Evolutionary conservation across 805 yeast species (phyloP), one percentile per base, ranked within the genome.

Genomic region (Myxozyma kluyveri): DNA sequence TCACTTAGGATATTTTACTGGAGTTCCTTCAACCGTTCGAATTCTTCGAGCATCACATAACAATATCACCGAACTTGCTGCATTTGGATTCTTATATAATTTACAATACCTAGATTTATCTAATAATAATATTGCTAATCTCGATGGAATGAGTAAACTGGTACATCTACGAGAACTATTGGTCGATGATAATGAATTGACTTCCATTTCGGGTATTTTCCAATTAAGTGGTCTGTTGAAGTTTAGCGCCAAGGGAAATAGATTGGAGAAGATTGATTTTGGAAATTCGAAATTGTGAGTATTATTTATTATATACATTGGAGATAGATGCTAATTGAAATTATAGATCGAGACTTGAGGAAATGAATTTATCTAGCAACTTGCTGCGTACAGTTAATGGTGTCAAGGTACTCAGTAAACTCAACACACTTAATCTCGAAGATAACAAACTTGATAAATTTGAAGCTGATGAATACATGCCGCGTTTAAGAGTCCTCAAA

Each of bases 51-150:
- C 74, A 12, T 61, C 73, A 3, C 50, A 62, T 31, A 78, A 78
- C 59, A 49, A 53, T 9, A 58, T 79, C 17, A 72, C 68, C 18
- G 72, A 73, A 49, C 61, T 75, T 45, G 72, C 78, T 2, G 70
- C 79, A 3, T 76, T 77, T 58, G 62, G 67, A 37, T 65, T 68
- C 29, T 69, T 73, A 54, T 63, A 57, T n/a, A 75, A 76, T 50
- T 64, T 79, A 22, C 79, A 75, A 50, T 58, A 62, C 18, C 65
- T 79, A 44, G 63, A 74, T 59, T 66, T 75, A 3, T 64, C 77
- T 2, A 54, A 59, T 48, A 79, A 79, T 56, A 47, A 59, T 17
- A 61, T 78, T 42, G 64, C 57, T 4, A 67, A 65, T 10, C 64
- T 75, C 38, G 63, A 69, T 21, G 69, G 72, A 37, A 61, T 78